A percentile compares a stretch with the other conserved stretches of the same genome.
These are phyloP conservation scores for Leishmania gerbilli DNA, from an alignment of 208 protist genomes.

Conservation along the genomic window DNA sequence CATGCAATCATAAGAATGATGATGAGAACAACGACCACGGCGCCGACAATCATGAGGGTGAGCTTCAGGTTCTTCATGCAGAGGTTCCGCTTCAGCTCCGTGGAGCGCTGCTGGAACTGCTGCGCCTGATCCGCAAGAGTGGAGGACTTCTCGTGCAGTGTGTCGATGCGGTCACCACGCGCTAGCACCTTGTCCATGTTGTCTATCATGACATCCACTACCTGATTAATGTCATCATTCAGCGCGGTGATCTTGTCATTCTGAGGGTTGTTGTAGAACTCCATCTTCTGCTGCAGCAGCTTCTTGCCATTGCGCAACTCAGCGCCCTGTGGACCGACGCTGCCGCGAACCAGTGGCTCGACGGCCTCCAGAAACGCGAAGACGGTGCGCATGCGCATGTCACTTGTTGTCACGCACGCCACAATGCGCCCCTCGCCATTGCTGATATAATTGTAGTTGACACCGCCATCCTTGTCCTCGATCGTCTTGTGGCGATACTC, in stretches of 20 bases:
- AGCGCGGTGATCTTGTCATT: slow-evolving; percentile 91
- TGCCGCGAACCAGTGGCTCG: slow-evolving; percentile 80
- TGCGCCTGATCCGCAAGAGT: slow-evolving; percentile 84
- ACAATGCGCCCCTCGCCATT: slow-evolving; percentile 90
- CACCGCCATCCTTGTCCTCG: slow-evolving; percentile 89
- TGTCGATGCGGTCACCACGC: slow-evolving; percentile 87
- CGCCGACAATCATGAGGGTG: slow-evolving; percentile 76
- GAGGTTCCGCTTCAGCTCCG: slow-evolving; percentile 87
- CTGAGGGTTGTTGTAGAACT: slow-evolving; percentile 93
- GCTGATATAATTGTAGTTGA: slow-evolving; percentile 93
- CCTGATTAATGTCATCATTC: slow-evolving; percentile 91
- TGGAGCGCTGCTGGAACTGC: slow-evolving; percentile 83
- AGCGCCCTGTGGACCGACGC: slow-evolving; percentile 40
- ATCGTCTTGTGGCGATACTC: slow-evolving; percentile 91
- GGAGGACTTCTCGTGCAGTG: slow-evolving; percentile 84
- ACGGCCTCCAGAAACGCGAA: slow-evolving; percentile 92
- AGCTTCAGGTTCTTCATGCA: slow-evolving; percentile 93
- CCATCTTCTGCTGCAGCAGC: slow-evolving; percentile 92
- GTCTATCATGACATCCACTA: slow-evolving; percentile 93
- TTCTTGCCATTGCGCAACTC: slow-evolving; percentile 91
- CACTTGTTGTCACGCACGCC: slow-evolving; percentile 81
- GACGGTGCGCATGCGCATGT: slow-evolving; percentile 91
- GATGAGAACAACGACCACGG: slow-evolving; percentile 69
- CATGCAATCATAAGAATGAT: slow-evolving; percentile 88
- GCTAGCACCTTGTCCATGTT: slow-evolving; percentile 93